Percentiles rank a stretch among this genome's conserved stretches.
phyloP scores from a whole-genome alignment of 2,329 filamentous ascomycete genomes.

The Dendryphion nanum region DNA sequence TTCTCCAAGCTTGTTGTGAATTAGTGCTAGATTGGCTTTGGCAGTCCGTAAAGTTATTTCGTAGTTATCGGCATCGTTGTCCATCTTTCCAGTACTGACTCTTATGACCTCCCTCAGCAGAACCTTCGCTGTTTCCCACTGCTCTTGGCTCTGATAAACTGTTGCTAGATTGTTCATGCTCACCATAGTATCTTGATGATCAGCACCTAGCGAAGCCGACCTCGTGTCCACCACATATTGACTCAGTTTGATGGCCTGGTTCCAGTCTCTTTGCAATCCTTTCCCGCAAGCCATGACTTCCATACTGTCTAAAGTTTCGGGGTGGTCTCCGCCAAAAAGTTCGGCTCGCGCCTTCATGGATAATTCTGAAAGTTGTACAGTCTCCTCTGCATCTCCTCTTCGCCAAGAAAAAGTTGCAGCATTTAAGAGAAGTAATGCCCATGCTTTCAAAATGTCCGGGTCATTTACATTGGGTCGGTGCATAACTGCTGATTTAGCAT shows the following conservation, averaged over 20 bases:
- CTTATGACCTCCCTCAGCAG: too few species aligned
- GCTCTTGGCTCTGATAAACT: constrained; percentile 1
- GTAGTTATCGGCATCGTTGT: too few species aligned
- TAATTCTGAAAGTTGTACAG: constrained; percentile 1
- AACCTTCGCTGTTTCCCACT: too few species aligned
- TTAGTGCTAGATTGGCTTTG: not conserved
- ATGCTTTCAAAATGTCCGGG: not conserved
- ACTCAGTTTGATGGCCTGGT: constrained; percentile 1
- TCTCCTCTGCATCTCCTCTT: constrained; percentile 1
- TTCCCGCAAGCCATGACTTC: constrained; percentile 2
- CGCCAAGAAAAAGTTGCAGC: constrained; percentile 6
- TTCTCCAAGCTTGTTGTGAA: not conserved
- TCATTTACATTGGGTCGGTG: constrained; percentile 2
- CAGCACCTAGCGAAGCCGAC: not conserved
- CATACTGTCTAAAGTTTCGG: constrained; percentile 1
- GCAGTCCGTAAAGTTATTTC: too few species aligned
- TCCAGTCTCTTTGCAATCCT: not conserved
- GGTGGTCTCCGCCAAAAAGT: constrained; percentile 4
- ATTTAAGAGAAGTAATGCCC: constrained; percentile 3
- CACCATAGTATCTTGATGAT: not conserved
- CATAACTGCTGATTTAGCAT: constrained; percentile 14
- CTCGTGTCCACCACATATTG: constrained; percentile 2
- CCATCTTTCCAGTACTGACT: too few species aligned
- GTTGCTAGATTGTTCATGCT: not conserved
- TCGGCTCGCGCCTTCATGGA: constrained; percentile 5